Evolutionary conservation across 805 yeast genomes (phyloP), one percentile per base, ranked within the genome.

Genomic region (Metahyphopichia silvanorum): DNA sequence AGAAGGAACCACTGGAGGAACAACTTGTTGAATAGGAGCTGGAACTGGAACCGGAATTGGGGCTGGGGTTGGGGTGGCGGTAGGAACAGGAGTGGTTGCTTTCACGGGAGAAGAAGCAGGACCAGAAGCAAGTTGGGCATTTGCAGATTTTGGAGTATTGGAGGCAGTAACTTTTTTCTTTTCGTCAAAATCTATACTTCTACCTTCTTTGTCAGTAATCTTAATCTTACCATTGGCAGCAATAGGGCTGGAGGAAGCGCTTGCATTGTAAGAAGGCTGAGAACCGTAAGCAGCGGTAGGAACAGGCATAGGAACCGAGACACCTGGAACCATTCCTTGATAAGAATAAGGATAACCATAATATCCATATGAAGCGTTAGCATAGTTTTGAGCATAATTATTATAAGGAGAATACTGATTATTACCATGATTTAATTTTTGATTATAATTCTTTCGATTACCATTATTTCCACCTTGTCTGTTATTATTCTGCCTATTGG

Each of bases 161-260:
- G 48, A 35, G 8, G 59, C 46, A 19, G 44, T 38, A 20, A 51
- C 46, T 48, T 55, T 63, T 43, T 55, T 60, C 51, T 63, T 63
- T 27, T 62, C 70, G 32, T 66, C 71, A 39, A 63, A 61, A 39
- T 65, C 69, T 24, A 65, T 56, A 27, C 53, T 62, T 35, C 58
- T 63, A 5, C 71, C 73, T 26, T 64, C 69, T 46, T 60, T 63
- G 33, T 64, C 66, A 22, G 71, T 65, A 34, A 66, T 52, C 39
- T 57, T 64, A 19, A 66, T 55, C 43, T 56, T 63, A 3, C 48
- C 43, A 15, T 46, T 36, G 31, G 21, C 15, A 31, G 38, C 11
- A 29, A 44, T 28, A 17, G 38, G 18, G 25, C 43, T 37, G 17
- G 49, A 41, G 27, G 24, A 23, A 19, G 38, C 6, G 18, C 24